Evolutionary conservation across 768 basidiomycete species (phyloP).

Genomic region (Mycena latifolia): DNA sequence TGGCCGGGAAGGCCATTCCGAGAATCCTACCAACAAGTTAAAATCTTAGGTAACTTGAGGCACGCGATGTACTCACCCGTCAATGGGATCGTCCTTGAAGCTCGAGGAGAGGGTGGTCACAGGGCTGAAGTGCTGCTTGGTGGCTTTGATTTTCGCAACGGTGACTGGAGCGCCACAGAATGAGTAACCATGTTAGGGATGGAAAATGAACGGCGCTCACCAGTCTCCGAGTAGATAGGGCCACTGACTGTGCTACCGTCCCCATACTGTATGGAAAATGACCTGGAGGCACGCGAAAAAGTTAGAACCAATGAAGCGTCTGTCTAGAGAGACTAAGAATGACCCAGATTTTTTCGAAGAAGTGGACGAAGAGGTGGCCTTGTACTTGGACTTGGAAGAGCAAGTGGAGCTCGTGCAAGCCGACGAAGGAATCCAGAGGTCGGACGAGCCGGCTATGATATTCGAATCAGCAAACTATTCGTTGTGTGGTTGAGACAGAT

Average conservation of each 20-base stretch:
- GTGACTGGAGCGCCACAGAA: background rate
- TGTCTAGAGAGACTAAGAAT: too few species aligned
- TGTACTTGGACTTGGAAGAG: conserved; percentile 45
- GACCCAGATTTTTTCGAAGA: conserved; percentile 42
- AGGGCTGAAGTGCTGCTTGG: too few species aligned
- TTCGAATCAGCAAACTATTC: background rate
- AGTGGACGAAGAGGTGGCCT: conserved; percentile 45
- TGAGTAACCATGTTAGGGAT: background rate
- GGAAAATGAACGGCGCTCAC: conserved; percentile 41
- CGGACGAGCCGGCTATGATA: conserved; percentile 22
- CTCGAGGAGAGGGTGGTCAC: too few species aligned
- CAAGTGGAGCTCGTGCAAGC: conserved; percentile 45
- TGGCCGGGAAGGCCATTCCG: too few species aligned
- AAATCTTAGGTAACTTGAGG: too few species aligned
- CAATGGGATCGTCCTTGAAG: too few species aligned
- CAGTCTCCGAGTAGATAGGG: conserved; percentile 53
- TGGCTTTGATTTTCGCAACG: too few species aligned
- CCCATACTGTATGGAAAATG: conserved; percentile 57
- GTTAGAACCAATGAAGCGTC: too few species aligned
- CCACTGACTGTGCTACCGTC: conserved; percentile 58
- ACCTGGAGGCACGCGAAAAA: too few species aligned
- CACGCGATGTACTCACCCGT: too few species aligned
- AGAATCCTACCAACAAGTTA: too few species aligned
- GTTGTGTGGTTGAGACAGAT: background rate
- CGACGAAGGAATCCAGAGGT: conserved; percentile 47